Evolutionary conservation across 306 rosid species (phyloP).

Genomic region (Fragaria iinumae): DNA sequence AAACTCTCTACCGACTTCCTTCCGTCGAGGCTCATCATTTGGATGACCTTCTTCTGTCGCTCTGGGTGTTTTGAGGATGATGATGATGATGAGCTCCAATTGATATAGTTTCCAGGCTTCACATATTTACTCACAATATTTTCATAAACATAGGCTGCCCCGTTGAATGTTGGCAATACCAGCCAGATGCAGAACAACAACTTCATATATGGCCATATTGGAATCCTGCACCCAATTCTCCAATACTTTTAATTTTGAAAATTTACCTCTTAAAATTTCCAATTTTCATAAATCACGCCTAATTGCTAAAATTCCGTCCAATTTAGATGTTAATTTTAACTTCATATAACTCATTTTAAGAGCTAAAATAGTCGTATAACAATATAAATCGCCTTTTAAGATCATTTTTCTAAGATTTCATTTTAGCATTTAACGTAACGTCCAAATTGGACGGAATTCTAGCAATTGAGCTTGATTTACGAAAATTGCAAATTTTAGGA

Average conservation of each 20-base stretch:
- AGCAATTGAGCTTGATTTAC: too few species aligned
- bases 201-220: conserved; percentile 80
- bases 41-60: conserved; percentile 59
- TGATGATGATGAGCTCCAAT: background rate
- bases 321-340: too few species aligned
- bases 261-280: too few species aligned
- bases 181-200: conserved; percentile 75
- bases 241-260: background rate
- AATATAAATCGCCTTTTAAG: too few species aligned
- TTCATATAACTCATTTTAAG: too few species aligned
- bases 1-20: conserved; percentile 73
- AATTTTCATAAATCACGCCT: too few species aligned
- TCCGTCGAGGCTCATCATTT: conserved; percentile 81
- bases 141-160: conserved; percentile 81
- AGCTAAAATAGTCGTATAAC: too few species aligned
- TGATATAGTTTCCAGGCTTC: conserved; percentile 38
- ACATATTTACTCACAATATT: conserved; percentile 68
- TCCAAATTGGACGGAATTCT: too few species aligned
- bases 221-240: conserved; percentile 47
- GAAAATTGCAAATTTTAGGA: too few species aligned
- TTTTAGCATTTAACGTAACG: too few species aligned
- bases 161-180: conserved; percentile 85
- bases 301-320: too few species aligned
- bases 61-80: conserved; percentile 39
- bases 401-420: too few species aligned